These are phyloP conservation scores for Pseudofabraea citricarpa DNA, from an alignment of 2,329 filamentous ascomycete genomes.

Conservation along the genomic window DNA sequence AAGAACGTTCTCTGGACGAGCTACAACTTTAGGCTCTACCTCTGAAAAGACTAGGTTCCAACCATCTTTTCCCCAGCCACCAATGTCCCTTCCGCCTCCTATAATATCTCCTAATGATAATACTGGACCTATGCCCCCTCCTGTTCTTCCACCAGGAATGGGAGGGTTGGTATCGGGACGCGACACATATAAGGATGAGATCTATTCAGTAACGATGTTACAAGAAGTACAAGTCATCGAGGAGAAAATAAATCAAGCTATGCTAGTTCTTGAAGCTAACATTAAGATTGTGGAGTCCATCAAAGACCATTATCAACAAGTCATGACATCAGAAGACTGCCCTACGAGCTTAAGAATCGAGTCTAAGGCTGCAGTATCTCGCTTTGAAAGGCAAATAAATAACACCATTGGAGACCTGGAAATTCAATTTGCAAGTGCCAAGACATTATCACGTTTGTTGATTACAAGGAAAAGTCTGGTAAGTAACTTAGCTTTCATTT, in stretches of 20 bases:
- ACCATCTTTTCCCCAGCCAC: too few relatives aligned
- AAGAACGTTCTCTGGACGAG: too few relatives aligned
- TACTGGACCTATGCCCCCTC: too few relatives aligned
- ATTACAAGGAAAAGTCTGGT: slow-evolving; percentile 21
- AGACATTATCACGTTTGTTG: slow-evolving; percentile 19
- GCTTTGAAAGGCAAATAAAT: slow-evolving; percentile 17
- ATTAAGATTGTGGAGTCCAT: slow-evolving; percentile 24
- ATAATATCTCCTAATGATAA: too few relatives aligned
- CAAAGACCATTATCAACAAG: slow-evolving; percentile 14
- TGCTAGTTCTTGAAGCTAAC: slow-evolving; percentile 28
- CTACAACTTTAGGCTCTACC: too few relatives aligned
- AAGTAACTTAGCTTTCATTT: neutral
- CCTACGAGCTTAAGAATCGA: slow-evolving; percentile 4
- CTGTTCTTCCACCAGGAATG: neutral
- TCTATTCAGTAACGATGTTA: slow-evolving; percentile 26
- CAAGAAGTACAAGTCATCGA: slow-evolving; percentile 30
- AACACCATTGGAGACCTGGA: slow-evolving; percentile 18
- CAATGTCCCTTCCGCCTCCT: too few relatives aligned
- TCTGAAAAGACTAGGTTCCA: too few relatives aligned
- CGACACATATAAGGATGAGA: neutral
- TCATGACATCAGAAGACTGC: slow-evolving; percentile 5
- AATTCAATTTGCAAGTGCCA: slow-evolving; percentile 18
- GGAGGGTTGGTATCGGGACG: neutral
- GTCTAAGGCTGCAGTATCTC: slow-evolving; percentile 3
- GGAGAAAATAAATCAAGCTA: slow-evolving; percentile 31